A percentile compares a stretch with the other conserved stretches of the same genome.
Conservation (phyloP, 2,329 filamentous ascomycete genomes). For the Daldinia eschscholtzii region DNA sequence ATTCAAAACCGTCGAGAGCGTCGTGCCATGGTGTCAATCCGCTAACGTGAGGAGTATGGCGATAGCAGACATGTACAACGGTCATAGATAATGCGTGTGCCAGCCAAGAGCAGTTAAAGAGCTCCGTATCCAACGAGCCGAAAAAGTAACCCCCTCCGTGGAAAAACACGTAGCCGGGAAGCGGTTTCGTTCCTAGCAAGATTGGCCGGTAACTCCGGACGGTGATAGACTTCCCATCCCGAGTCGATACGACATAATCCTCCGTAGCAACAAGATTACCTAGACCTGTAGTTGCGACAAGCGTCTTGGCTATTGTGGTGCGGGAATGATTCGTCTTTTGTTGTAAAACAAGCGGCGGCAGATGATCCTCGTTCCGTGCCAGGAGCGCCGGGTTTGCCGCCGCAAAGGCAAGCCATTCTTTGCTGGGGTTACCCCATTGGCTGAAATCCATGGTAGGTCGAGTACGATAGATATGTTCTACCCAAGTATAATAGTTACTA, state of each 20-base stretch:
- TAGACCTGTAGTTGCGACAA: slow-evolving; percentile 45
- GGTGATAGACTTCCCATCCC: slow-evolving; percentile 59
- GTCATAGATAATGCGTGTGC: slow-evolving; percentile 55
- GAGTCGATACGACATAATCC: slow-evolving; percentile 56
- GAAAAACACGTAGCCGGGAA: slow-evolving; percentile 59
- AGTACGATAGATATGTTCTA: background rate
- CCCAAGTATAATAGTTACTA: background rate
- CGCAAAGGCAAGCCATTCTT: slow-evolving; percentile 56
- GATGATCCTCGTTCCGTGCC: slow-evolving; percentile 40
- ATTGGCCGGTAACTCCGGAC: slow-evolving; percentile 61
- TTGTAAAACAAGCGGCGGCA: slow-evolving; percentile 49
- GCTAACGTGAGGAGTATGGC: slow-evolving; percentile 63
- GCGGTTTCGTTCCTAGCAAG: slow-evolving; percentile 52
- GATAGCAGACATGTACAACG: slow-evolving; percentile 65
- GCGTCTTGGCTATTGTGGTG: slow-evolving; percentile 44
- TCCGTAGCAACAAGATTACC: slow-evolving; percentile 37
- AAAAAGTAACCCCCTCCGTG: slow-evolving; percentile 68
- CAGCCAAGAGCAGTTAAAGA: slow-evolving; percentile 60
- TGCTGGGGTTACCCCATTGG: slow-evolving; percentile 54
- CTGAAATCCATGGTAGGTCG: slow-evolving; percentile 50
- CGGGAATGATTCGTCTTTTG: slow-evolving; percentile 50
- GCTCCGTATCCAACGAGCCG: slow-evolving; percentile 63
- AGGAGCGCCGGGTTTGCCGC: slow-evolving; percentile 44
- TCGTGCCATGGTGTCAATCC: slow-evolving; percentile 64
- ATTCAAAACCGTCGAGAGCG: slow-evolving; percentile 63